Evolutionary conservation across 805 yeast species (phyloP).

Genomic region (Schwanniomyces occidentalis): DNA sequence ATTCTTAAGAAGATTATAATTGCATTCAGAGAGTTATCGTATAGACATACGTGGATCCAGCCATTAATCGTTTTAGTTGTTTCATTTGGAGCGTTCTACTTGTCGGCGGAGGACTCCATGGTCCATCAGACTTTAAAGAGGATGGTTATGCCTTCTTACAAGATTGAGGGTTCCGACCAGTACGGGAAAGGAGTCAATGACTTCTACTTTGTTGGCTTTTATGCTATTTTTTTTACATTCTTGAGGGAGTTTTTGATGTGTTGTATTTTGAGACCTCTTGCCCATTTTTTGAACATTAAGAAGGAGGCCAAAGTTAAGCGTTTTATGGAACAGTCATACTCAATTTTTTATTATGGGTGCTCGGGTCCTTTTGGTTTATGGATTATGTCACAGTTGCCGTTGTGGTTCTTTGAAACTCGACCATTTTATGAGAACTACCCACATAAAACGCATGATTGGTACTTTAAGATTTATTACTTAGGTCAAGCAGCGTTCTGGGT

Average conservation of each 20-base stretch:
- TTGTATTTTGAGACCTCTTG: slow-evolving; percentile 70
- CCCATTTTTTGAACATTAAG: slow-evolving; percentile 51
- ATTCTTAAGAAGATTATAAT: slow-evolving; percentile 55
- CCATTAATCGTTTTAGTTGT: slow-evolving; percentile 53
- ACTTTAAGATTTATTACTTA: slow-evolving; percentile 79
- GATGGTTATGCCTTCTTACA: slow-evolving; percentile 67
- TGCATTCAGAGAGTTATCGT: slow-evolving; percentile 58
- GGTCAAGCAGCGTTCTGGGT: slow-evolving; percentile 98
- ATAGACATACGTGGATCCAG: slow-evolving; percentile 69
- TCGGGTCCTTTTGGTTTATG: slow-evolving; percentile 86
- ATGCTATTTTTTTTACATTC: slow-evolving; percentile 87
- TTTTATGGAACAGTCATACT: slow-evolving; percentile 91
- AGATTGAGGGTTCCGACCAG: slow-evolving; percentile 57
- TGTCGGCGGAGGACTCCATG: slow-evolving; percentile 57
- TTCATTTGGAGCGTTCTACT: slow-evolving; percentile 45
- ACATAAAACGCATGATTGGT: slow-evolving; percentile 67
- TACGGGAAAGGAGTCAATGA: slow-evolving; percentile 91
- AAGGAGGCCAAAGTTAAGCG: slow-evolving; percentile 63
- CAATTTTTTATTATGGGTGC: slow-evolving; percentile 74
- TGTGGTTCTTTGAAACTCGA: slow-evolving; percentile 88
- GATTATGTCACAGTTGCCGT: slow-evolving; percentile 76
- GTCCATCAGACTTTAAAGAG: slow-evolving; percentile 58
- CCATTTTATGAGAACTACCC: slow-evolving; percentile 83
- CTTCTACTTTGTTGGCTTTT: slow-evolving; percentile 72
- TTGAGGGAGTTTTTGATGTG: slow-evolving; percentile 91